These are phyloP conservation scores for Tricholoma sp. DNA, from an alignment of 768 basidiomycete species.

Conservation along the genomic window DNA sequence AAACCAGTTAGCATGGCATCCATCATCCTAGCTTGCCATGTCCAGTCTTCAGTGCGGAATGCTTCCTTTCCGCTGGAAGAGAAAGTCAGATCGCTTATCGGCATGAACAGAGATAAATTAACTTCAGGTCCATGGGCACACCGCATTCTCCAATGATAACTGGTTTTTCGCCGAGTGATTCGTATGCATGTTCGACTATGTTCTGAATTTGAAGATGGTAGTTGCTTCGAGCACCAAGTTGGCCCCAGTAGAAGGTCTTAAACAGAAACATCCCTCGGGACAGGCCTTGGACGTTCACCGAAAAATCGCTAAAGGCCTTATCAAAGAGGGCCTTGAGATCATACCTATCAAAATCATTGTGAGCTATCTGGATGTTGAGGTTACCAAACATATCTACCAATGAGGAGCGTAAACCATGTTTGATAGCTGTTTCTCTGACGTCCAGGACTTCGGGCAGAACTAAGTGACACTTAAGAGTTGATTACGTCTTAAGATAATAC, in stretches of 20 bases:
- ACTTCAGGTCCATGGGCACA: conserved; percentile 98
- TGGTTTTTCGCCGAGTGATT: conserved; percentile 74
- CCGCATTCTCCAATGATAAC: conserved; percentile 91
- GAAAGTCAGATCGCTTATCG: not conserved
- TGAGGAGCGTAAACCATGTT: conserved; percentile 35
- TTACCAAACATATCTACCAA: conserved; percentile 23
- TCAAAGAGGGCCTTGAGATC: conserved; percentile 85
- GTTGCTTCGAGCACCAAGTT: conserved; percentile 74
- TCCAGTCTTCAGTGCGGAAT: conserved; percentile 67
- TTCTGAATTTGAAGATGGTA: conserved; percentile 78
- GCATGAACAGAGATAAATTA: conserved; percentile 20
- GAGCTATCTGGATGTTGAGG: not conserved
- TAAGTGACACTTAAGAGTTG: conserved; percentile 23
- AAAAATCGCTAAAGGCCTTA: conserved; percentile 81
- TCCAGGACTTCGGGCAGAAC: conserved; percentile 82
- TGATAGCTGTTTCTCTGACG: conserved; percentile 49
- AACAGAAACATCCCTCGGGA: conserved; percentile 83
- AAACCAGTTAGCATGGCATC: conserved; percentile 85
- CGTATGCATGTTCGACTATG: conserved; percentile 65
- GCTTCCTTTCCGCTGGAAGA: conserved; percentile 59
- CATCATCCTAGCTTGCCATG: conserved; percentile 89
- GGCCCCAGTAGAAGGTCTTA: conserved; percentile 85
- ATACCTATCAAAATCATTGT: conserved; percentile 51
- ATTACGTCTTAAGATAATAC: not conserved
- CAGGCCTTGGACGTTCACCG: conserved; percentile 90